These are phyloP conservation scores for Rhytidhysteron rufulum DNA, from an alignment of 2,329 filamentous ascomycete genomes.

Conservation along the genomic window DNA sequence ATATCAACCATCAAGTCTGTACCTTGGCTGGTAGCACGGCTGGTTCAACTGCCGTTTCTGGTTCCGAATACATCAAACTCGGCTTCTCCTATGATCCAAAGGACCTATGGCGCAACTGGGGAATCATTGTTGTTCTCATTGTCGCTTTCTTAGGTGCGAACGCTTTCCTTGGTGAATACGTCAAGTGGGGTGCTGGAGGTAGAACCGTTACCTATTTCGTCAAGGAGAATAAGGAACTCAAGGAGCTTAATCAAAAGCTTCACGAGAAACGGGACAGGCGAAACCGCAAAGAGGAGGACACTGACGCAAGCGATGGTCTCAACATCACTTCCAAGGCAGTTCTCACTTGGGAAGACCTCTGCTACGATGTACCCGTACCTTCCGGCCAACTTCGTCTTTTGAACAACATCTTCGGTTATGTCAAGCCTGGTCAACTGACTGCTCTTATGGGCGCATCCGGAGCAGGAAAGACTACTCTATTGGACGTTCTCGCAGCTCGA, in stretches of 20 bases:
- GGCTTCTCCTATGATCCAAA: conserved; percentile 63
- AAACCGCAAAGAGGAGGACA: conserved; percentile 38
- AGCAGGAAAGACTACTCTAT: conserved; percentile 82
- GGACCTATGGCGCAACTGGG: conserved; percentile 65
- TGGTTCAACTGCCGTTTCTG: conserved; percentile 62
- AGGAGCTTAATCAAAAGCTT: conserved; percentile 62
- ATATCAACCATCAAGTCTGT: conserved; percentile 75
- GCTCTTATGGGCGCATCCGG: conserved; percentile 47
- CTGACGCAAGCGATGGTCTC: conserved; percentile 42
- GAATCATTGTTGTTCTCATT: conserved; percentile 72
- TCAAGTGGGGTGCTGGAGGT: conserved; percentile 77
- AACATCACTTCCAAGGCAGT: conserved; percentile 53
- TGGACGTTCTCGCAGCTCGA: conserved; percentile 68
- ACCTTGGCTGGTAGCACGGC: conserved; percentile 69
- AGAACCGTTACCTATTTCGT: conserved; percentile 74
- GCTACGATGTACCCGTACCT: conserved; percentile 67
- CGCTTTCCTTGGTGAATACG: conserved; percentile 71
- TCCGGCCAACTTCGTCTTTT: conserved; percentile 51
- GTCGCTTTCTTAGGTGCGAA: conserved; percentile 69
- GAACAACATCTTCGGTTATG: conserved; percentile 54
- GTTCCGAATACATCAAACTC: conserved; percentile 64
- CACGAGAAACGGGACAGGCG: conserved; percentile 56
- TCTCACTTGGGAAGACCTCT: conserved; percentile 56
- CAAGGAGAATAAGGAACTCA: conserved; percentile 64
- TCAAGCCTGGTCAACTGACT: conserved; percentile 55